Conservation (phyloP, 768 basidiomycete species). For the Suillus placidus region DNA sequence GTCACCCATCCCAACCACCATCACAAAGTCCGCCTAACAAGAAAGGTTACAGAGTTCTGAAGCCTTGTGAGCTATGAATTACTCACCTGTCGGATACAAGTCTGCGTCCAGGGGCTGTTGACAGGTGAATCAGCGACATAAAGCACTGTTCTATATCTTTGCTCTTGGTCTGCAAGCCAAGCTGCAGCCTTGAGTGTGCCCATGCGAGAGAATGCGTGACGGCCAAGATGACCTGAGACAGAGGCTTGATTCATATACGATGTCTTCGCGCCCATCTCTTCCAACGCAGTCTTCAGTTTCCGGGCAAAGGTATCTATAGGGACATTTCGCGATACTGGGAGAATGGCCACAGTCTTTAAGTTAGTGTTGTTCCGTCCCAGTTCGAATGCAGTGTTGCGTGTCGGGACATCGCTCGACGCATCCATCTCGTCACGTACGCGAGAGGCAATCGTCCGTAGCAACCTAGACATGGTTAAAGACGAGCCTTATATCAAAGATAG, state of each 20-base stretch:
- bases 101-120: conserved; percentile 96
- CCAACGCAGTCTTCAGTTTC: conserved; percentile 85
- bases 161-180: conserved; percentile 96
- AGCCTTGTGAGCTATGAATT: not conserved
- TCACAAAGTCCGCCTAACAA: conserved; percentile 83
- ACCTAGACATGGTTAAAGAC: conserved; percentile 39
- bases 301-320: conserved; percentile 89
- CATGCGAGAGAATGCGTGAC: conserved; percentile 95
- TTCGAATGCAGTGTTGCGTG: conserved; percentile 56
- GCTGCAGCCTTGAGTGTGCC: conserved; percentile 92
- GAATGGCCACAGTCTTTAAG: conserved; percentile 90
- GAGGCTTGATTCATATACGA: conserved; percentile 93
- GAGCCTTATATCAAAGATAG: conserved; percentile 3
- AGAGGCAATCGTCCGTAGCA: conserved; percentile 88
- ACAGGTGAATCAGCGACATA: conserved; percentile 97
- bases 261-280: conserved; percentile 92
- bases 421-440: conserved; percentile 86
- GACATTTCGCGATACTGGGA: conserved; percentile 85
- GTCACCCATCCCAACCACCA: conserved; percentile 94
- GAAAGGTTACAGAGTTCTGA: not conserved
- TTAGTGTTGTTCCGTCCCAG: conserved; percentile 81
- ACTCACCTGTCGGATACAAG: conserved; percentile 89
- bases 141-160: conserved; percentile 89
- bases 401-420: conserved; percentile 53
- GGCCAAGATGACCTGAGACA: conserved; percentile 87